Percentiles rank a stretch among this genome's conserved stretches.
Evolutionary conservation across 2,329 filamentous ascomycete genomes (phyloP).

Genomic region (Neonectria faginata): DNA sequence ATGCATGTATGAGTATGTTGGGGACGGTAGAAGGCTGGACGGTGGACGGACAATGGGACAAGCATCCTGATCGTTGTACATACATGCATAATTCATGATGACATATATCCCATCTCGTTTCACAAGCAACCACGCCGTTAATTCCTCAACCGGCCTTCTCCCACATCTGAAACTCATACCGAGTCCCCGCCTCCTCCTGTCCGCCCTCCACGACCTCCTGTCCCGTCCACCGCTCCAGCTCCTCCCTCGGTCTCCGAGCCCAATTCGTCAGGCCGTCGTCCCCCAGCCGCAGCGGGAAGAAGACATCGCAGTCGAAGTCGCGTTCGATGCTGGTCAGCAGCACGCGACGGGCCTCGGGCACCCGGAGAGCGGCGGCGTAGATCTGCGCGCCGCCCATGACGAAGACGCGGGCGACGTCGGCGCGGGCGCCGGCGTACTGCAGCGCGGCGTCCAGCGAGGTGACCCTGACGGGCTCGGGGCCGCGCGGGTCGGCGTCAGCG

Average conservation of each 20-base stretch:
- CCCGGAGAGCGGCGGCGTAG: constrained; percentile 76
- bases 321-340: constrained; percentile 75
- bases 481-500: constrained; percentile 21
- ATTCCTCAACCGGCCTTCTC: constrained; percentile 58
- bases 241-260: constrained; percentile 62
- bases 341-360: constrained; percentile 69
- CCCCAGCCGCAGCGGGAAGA: constrained; percentile 72
- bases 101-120: constrained; percentile 35
- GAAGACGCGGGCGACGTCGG: constrained; percentile 72
- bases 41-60: constrained; percentile 17
- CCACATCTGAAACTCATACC: constrained; percentile 82
- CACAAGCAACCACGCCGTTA: constrained; percentile 25
- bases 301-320: constrained; percentile 82
- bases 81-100: constrained; percentile 36
- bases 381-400: constrained; percentile 92
- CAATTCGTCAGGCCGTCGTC: constrained; percentile 60
- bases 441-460: constrained; percentile 70
- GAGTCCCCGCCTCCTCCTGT: constrained; percentile 72
- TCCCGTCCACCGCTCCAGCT: constrained; percentile 73
- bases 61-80: constrained; percentile 32
- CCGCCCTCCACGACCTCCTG: constrained; percentile 69
- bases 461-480: constrained; percentile 65
- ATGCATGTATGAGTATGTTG: constrained; percentile 25
- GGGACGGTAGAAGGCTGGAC: constrained; percentile 2
- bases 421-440: constrained; percentile 55